These are phyloP conservation scores for Scheffersomyces quercinus DNA, from an alignment of 1,139 yeast genomes.

Conservation along the genomic window DNA sequence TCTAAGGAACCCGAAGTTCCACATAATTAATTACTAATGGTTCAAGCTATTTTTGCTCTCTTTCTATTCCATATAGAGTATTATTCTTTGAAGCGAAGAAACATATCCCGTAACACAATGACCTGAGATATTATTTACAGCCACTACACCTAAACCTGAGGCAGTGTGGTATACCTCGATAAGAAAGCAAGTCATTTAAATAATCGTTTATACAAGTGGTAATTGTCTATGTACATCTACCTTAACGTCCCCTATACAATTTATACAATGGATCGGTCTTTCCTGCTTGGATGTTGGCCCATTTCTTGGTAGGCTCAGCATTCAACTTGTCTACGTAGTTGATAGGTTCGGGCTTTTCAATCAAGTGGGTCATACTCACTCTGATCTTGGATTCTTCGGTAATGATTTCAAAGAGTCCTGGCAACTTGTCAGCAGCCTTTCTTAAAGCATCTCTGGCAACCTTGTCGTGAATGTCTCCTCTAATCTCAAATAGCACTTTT, in stretches of 20 bases:
- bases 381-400: conserved; percentile 66
- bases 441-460: conserved; percentile 91
- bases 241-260: conserved; percentile 57
- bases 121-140: no score
- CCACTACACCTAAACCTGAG: no score
- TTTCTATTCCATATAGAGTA: no score
- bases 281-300: conserved; percentile 49
- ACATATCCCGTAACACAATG: no score
- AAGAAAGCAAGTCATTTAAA: background rate
- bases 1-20: no score
- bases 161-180: conserved; percentile 1
- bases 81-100: no score
- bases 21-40: no score
- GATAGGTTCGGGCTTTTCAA: conserved; percentile 45
- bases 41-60: no score
- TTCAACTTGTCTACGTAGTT: conserved; percentile 59
- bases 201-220: conserved; percentile 1
- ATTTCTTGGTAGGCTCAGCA: conserved; percentile 66
- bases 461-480: conserved; percentile 78
- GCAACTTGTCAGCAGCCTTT: conserved; percentile 88
- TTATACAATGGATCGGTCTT: conserved; percentile 49
- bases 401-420: conserved; percentile 89
- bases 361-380: conserved; percentile 60
- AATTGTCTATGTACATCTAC: conserved; percentile 2
- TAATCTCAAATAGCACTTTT: conserved; percentile 83